Evolutionary conservation across 2,329 filamentous ascomycete genomes (phyloP).

Genomic region (Xylaria arbuscula): DNA sequence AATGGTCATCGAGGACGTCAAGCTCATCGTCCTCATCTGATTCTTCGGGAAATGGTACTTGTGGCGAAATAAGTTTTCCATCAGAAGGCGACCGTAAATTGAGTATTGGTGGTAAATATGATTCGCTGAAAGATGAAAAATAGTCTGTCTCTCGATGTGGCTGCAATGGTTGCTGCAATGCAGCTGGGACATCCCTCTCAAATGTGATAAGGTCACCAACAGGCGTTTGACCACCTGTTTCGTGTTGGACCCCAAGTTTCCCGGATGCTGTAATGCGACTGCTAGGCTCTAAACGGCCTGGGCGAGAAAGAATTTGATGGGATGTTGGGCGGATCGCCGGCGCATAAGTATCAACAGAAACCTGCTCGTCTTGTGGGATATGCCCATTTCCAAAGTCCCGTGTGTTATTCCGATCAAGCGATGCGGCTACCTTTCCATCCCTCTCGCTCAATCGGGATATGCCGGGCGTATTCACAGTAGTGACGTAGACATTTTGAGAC

Average conservation of each 20-base stretch:
- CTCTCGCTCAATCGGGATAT: constrained; percentile 15
- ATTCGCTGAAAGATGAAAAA: constrained; percentile 48
- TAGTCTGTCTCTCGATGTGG: constrained; percentile 46
- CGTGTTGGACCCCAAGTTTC: constrained; percentile 16
- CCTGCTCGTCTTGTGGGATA: constrained; percentile 41
- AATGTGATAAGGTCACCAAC: constrained; percentile 37
- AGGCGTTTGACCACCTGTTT: constrained; percentile 22
- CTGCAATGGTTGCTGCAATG: constrained; percentile 35
- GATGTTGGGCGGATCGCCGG: constrained; percentile 46
- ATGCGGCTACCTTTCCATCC: constrained; percentile 4
- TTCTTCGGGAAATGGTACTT: constrained; percentile 41
- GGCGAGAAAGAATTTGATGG: constrained; percentile 9
- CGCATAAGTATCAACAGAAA: constrained; percentile 43
- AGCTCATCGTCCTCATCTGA: constrained; percentile 39
- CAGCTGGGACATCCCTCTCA: constrained; percentile 32
- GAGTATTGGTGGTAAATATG: constrained; percentile 47
- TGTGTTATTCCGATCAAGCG: constrained; percentile 18
- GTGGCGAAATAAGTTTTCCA: constrained; percentile 38
- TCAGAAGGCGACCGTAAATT: constrained; percentile 45
- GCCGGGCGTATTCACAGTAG: not conserved
- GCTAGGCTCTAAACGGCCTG: not conserved
- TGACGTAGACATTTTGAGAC: constrained; percentile 8
- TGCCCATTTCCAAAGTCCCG: constrained; percentile 22
- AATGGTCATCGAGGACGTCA: constrained; percentile 26
- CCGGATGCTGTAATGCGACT: constrained; percentile 24